Conservation (phyloP, 257 asterid species). For the Mitragyna speciosa region DNA sequence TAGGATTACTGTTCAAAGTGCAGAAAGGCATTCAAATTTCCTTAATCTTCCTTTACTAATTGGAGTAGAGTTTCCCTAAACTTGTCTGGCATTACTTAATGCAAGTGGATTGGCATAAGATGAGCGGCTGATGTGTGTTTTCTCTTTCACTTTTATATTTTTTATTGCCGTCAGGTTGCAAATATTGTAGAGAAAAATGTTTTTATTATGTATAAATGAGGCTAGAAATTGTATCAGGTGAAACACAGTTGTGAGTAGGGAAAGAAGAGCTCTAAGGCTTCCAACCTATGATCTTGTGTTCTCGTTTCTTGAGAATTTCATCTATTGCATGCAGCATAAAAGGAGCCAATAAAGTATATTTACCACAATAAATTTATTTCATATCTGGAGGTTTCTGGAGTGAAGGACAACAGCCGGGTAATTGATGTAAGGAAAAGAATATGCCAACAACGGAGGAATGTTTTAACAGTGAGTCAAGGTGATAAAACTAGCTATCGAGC, state of each 20-base stretch:
- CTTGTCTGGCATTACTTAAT: neutral
- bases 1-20: too few species aligned
- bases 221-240: too few species aligned
- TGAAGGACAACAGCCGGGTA: neutral
- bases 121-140: neutral
- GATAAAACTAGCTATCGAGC: too few species aligned
- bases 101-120: neutral
- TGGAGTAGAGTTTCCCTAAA: neutral
- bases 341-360: neutral
- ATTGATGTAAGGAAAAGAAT: neutral
- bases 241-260: neutral
- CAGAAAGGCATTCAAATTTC: neutral
- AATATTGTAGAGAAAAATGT: neutral
- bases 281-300: neutral
- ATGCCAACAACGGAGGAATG: neutral
- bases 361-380: neutral
- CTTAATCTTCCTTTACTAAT: neutral
- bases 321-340: neutral
- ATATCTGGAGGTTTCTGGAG: neutral
- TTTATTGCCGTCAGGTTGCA: neutral
- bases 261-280: neutral
- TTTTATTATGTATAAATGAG: too few species aligned
- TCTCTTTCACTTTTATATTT: neutral
- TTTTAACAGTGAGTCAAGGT: neutral
- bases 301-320: too few species aligned